Evolutionary conservation across 129 eudicot genomes (phyloP), one percentile per base, ranked within the genome.

Genomic region (Helianthus tuberosus): DNA sequence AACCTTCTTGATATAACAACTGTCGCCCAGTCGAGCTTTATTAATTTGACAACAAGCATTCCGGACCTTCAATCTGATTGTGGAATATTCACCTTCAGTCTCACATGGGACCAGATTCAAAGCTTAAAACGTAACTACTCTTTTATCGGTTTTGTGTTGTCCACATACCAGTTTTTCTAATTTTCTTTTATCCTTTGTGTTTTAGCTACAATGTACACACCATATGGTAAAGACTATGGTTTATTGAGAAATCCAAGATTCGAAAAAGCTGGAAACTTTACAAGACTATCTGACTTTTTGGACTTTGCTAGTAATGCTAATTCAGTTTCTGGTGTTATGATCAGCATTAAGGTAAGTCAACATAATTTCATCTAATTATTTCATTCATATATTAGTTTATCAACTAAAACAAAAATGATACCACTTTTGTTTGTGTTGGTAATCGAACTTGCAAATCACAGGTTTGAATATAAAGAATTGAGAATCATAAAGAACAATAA

Each of bases 341-440:
- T 94, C 72, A 76, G 78, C 71, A 85, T 94, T 62, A 96, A 90
- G 98, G 98, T 88, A 20, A 86, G 96, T 84, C 67, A 44, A 25
- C 59, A 54, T 9, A 52, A 20, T 39, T 6, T 71, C n/a, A 17
- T 39, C 36, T 38, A 52, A 17, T 16, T 39, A 9, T 16, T 65
- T 17, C 13, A 8, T 65, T 41, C 36, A 44, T 6, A 5, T 41
- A 41, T 8, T 41, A 41, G 5, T 41, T 41, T 8, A 8, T 41
- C 8, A 41, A 41, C 8, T 41, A 41, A 5, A 41, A 41, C 5
- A 17, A 5, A 74, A 16, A 48, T 32, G 51, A 48, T 15, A 9
- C 25, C 60, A 29, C 4, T 49, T 32, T 39, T 67, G 51, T 68
- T 59, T n/a, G n/a, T n/a, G n/a, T n/a, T n/a, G n/a, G n/a, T n/a